Evolutionary conservation across 2,329 filamentous ascomycete genomes (phyloP), one percentile per base, ranked within the genome.

Genomic region (Fusarium sororula): DNA sequence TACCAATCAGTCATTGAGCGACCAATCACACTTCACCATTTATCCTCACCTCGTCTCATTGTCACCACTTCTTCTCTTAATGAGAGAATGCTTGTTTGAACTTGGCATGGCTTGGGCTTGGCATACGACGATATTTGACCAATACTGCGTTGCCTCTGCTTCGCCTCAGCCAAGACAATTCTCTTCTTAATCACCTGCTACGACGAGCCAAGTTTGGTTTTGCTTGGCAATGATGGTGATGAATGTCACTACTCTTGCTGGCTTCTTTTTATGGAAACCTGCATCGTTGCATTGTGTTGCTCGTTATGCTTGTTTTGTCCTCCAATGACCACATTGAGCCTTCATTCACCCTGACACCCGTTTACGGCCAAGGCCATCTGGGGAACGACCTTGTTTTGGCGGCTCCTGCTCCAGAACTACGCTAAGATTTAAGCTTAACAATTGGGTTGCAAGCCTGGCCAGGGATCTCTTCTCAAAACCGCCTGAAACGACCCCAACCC

Each of bases 381-480:
- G 26, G 38, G 22, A 15, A 57, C n/a, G 38, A 39, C 66, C 48
- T 56, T 48, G 42, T 57, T 62, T 41, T 48, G 50, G 71, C 59
- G 67, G 67, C 71, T 74, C 71, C 72, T 45, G 48, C 35, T 53
- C 44, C 68, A 68, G 38, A 56, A 61, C 18, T 51, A 28, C 68
- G 72, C 72, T 75, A 74, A 73, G 38, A 72, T 72, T 74, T 74
- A 74, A 74, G 72, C 72, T 74, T 72, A 74, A 74, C 63, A 54
- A 44, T 54, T 66, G 53, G 59, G 51, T 58, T 54, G 50, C 65
- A 69, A 51, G 39, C 53, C 28, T 60, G 62, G 56, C 57, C 57
- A 63, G 71, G 72, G 72, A 54, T 57, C 58, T 41, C 39, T 45
- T 41, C 26, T 59, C 51, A 68, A 50, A 70, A 45, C 60, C 42